A percentile compares a stretch with the other conserved stretches of the same genome.
Evolutionary conservation across 768 basidiomycete species (phyloP).

Genomic region (Mycena indigotica): DNA sequence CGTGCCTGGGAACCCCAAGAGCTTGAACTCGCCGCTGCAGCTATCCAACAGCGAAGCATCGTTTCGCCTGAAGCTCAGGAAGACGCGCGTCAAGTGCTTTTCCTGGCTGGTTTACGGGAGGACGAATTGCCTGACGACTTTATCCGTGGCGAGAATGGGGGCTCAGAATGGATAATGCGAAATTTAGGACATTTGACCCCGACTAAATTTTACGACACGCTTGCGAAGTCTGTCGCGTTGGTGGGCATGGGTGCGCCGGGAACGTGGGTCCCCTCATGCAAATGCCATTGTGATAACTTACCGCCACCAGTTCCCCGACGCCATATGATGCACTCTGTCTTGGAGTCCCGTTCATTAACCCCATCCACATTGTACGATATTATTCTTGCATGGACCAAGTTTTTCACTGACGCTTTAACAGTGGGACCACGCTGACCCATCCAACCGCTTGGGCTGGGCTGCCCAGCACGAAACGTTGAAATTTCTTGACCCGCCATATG

Average conservation of each 20-base stretch:
- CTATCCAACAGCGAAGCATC: neutral
- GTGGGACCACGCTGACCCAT: neutral
- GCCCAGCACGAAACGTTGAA: neutral
- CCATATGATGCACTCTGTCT: slow-evolving; percentile 40
- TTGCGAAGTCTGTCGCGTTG: neutral
- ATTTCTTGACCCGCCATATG: neutral
- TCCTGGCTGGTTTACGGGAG: neutral
- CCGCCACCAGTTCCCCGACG: slow-evolving; percentile 19
- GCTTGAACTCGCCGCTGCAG: neutral
- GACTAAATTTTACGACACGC: neutral
- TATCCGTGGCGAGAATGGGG: neutral
- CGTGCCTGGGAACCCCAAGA: slow-evolving; percentile 1
- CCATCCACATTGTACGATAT: slow-evolving; percentile 20
- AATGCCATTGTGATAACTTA: neutral
- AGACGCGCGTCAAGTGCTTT: neutral
- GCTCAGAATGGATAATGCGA: too few relatives aligned
- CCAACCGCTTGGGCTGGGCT: neutral
- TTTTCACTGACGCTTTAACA: neutral
- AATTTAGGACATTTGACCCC: neutral
- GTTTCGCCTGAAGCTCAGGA: neutral
- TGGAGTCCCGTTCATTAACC: slow-evolving; percentile 43
- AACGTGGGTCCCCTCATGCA: neutral
- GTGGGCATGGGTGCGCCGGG: slow-evolving; percentile 2
- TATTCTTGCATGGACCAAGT: neutral
- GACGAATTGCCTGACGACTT: neutral